Base-by-base conservation (phyloP, 2,329 filamentous ascomycete genomes). In the Gliomastix tumulicola region DNA sequence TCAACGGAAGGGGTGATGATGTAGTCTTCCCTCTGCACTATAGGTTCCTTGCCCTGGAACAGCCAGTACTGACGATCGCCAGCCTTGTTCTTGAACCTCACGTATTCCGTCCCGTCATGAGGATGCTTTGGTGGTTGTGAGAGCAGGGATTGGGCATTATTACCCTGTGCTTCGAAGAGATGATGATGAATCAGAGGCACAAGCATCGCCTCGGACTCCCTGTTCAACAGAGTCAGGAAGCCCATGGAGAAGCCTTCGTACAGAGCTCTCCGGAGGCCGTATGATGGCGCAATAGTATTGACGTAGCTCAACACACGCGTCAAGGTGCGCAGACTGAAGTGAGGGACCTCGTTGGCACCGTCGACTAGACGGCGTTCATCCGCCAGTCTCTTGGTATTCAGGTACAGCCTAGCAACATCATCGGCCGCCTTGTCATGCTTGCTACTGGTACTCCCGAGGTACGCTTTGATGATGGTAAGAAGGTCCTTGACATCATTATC, bases 231-330 rank as follows among this genome's bases (percentile, higher is more conserved):
- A 0, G 94, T 98, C 39, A 96, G 66, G 53, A 98, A 99, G 34
- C 89, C 92, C 94, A 98, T 98, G 13, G 87, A 88, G 54, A 97
- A 97, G 0, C 92, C 94, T 66, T 99, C 92, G 44, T 85, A 95
- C 2, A 97, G 66, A 10, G 90, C 86, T 51, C 94, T 71, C 18
- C 92, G 79, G 30, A 97, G 66, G 11, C 86, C 88, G 59, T 95
- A 96, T 5, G 84, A 74, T 1, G 88, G 79, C 0, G 86, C 77
- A 44, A 96, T 89, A 36, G 89, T 84, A 44, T 82, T 80, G 15
- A 90, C 88, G 55, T 96, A 98, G 25, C 82, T 84, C 36, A 99
- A 63, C 2, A 92, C 88, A 38, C 94, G 79, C 16, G 94, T 96
- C 32, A 99, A 65, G 0, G 92, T 98, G 55, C 92, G 80, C 40